These are phyloP conservation scores for Scheffersomyces amazonensis DNA, from an alignment of 805 yeast species.

Conservation along the genomic window DNA sequence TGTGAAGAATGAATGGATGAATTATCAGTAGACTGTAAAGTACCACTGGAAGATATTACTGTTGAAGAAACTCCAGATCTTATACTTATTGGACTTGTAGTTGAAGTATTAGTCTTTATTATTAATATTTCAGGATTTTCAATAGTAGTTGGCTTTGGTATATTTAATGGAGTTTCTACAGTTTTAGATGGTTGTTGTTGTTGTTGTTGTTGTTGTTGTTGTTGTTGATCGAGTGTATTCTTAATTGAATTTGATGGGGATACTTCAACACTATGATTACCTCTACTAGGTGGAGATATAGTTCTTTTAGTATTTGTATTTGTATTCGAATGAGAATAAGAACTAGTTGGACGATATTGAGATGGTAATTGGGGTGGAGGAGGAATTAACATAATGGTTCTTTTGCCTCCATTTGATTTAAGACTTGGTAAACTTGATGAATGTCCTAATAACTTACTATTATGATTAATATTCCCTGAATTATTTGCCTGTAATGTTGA, in stretches of 20 bases:
- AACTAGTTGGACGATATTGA: neutral
- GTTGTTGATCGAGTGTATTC: neutral
- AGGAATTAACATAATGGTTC: constrained; percentile 1
- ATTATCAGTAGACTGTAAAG: constrained; percentile 29
- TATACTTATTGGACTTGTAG: constrained; percentile 25
- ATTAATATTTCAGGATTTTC: neutral
- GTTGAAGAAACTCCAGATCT: constrained; percentile 27
- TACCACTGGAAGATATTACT: constrained; percentile 23
- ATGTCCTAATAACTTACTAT: constrained; percentile 1
- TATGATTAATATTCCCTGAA: neutral
- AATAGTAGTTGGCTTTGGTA: neutral
- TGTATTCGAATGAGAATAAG: neutral
- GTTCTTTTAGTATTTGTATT: neutral
- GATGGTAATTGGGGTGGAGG: neutral
- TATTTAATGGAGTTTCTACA: neutral
- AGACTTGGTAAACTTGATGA: constrained; percentile 7
- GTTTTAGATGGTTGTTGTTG: neutral
- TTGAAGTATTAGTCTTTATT: neutral
- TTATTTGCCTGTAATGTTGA: neutral
- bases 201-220: neutral
- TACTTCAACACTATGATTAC: neutral
- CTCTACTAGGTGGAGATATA: neutral
- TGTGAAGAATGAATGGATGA: constrained; percentile 8
- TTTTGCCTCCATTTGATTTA: constrained; percentile 2
- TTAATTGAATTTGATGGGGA: neutral